phyloP scores from a whole-genome alignment of 1,139 yeast genomes.

The Scheffersomyces lignicola region DNA sequence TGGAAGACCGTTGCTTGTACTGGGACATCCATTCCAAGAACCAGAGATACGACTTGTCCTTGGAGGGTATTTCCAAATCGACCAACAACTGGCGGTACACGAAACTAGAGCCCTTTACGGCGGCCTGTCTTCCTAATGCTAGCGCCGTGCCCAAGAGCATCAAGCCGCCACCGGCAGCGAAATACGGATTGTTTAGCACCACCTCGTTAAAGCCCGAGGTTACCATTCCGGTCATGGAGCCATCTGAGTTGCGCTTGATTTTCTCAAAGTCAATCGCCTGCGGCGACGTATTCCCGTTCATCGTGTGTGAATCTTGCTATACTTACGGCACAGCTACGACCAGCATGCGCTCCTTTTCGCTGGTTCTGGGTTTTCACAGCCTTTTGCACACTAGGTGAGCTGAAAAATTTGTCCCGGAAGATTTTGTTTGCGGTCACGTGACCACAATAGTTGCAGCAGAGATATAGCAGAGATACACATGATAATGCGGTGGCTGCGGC shows the following conservation, averaged over 20 bases:
- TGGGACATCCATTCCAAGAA: constrained; percentile 96
- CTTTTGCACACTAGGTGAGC: too few species aligned
- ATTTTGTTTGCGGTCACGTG: too few species aligned
- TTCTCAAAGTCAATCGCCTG: constrained; percentile 34
- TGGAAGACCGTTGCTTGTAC: constrained; percentile 66
- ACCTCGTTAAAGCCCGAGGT: constrained; percentile 50
- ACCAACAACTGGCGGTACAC: constrained; percentile 82
- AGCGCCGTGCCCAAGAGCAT: constrained; percentile 90
- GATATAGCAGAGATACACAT: too few species aligned
- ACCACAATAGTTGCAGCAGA: too few species aligned
- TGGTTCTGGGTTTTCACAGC: too few species aligned
- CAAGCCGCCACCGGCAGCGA: constrained; percentile 96
- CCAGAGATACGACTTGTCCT: constrained; percentile 94
- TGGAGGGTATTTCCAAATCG: constrained; percentile 89
- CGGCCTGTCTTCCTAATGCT: constrained; percentile 74
- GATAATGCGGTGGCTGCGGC: too few species aligned
- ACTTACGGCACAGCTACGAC: too few species aligned
- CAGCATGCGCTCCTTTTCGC: too few species aligned
- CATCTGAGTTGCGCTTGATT: constrained; percentile 39
- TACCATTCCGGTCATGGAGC: constrained; percentile 35
- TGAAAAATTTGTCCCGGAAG: too few species aligned
- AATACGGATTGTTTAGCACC: constrained; percentile 78
- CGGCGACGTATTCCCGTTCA: constrained; percentile 4
- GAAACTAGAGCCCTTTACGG: constrained; percentile 62
- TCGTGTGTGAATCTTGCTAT: too few species aligned